These are phyloP conservation scores for Nicotiana obtusifolia DNA, from an alignment of 257 asterid genomes.

Conservation along the genomic window DNA sequence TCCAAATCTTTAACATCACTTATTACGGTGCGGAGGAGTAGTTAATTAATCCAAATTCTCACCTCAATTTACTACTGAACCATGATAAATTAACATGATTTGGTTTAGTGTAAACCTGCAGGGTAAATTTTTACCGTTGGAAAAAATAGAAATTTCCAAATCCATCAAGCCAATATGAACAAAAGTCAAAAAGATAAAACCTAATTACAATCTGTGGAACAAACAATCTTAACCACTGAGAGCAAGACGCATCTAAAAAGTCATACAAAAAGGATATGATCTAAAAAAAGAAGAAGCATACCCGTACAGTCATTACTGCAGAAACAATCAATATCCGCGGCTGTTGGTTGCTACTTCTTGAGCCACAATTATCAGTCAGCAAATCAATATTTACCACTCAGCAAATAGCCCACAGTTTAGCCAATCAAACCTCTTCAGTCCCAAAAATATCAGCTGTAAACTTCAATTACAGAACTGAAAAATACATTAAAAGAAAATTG, in stretches of 20 bases:
- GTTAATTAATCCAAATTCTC: too few species aligned
- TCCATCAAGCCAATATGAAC: background rate
- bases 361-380: background rate
- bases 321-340: slow-evolving; percentile 23
- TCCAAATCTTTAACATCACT: too few species aligned
- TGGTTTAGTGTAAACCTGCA: too few species aligned
- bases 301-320: slow-evolving; percentile 43
- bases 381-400: background rate
- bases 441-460: background rate
- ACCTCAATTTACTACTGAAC: too few species aligned
- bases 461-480: background rate
- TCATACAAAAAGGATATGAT: background rate
- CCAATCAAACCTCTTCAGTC: slow-evolving; percentile 10
- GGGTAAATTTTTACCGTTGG: too few species aligned
- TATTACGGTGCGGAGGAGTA: too few species aligned
- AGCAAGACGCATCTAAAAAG: background rate
- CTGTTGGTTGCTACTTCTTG: background rate
- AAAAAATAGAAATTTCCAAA: background rate
- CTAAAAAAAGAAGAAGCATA: slow-evolving; percentile 16
- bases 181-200: background rate
- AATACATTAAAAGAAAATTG: too few species aligned
- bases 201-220: background rate
- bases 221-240: background rate
- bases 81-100: too few species aligned
- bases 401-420: background rate